Base-by-base conservation (phyloP, 2,329 filamentous ascomycete genomes). In the Emmonsiellopsis sp. region DNA sequence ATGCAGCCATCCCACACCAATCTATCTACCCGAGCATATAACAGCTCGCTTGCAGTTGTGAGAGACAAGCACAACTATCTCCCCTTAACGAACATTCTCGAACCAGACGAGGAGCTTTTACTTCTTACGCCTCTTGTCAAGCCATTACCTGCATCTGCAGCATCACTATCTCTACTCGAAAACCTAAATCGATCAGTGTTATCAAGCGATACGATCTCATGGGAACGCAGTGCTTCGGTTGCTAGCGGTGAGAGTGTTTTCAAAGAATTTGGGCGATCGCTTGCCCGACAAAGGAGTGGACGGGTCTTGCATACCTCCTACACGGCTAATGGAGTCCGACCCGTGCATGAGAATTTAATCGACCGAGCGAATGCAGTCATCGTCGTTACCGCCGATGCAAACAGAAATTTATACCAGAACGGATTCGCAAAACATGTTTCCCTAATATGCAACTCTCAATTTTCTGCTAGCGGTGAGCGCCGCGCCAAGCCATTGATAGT, bases 201-300 rank as follows among this genome's bases (percentile, higher is more conserved):
- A 42, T 77, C 77, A 6, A 73, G 73, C 63, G 84, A 74, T 74
- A 84, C 71, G 67, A 72, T 74, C 47, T 71, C 73, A 1, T 77
- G 77, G 74, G 79, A 83, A 58, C 72, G 78, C 42, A 80, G 76
- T 58, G 75, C 79, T 6, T 81, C 80, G 8, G 75, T 95, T 17
- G 89, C 95, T 85, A 95, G 87, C 60, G 92, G 92, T 32, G 92
- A 97, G 70, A 85, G 87, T 33, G 90, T 97, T 0, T 97, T 97
- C 62, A 80, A 89, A 61, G 90, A 95, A 65, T 78, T 97, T 27
- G 92, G 92, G 1, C 82, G 88, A 61, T 88, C 88, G 6, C 74
- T 97, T n/a, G 91, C 92, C 9, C 80, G 92, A 51, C 87, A 90
- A 58, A 79, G 91, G 21, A 89, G 87, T 60, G 89, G 91, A 17